A percentile compares a stretch with the other conserved stretches of the same genome.
phyloP scores from a whole-genome alignment of 306 rosid genomes.

The Prunus fruticosa region DNA sequence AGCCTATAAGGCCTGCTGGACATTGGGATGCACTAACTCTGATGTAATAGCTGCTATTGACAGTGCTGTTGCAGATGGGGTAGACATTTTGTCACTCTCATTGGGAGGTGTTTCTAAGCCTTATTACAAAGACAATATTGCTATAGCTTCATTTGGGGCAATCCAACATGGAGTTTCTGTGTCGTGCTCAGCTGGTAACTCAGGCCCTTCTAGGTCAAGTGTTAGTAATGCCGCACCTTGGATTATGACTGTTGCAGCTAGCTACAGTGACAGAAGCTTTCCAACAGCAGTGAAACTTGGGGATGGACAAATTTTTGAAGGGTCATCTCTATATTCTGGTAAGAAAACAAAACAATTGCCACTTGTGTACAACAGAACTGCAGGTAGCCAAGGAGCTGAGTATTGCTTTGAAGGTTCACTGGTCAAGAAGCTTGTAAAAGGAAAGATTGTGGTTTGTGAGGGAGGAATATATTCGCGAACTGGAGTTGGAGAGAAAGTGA shows the following conservation, averaged over 20 bases:
- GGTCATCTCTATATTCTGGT: constrained; percentile 55
- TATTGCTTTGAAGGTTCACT: constrained; percentile 46
- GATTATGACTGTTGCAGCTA: constrained; percentile 80
- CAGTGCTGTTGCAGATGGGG: constrained; percentile 66
- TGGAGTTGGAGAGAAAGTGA: constrained; percentile 59
- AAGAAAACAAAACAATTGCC: constrained; percentile 37
- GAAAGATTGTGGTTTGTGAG: constrained; percentile 67
- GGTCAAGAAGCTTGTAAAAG: constrained; percentile 36
- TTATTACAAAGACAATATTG: constrained; percentile 46
- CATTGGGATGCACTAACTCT: constrained; percentile 52
- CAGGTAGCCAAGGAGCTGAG: constrained; percentile 42
- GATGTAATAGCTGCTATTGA: constrained; percentile 68
- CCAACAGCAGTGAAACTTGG: constrained; percentile 65
- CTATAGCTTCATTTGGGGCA: constrained; percentile 71
- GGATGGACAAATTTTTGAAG: constrained; percentile 44
- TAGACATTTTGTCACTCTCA: constrained; percentile 67
- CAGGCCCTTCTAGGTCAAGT: constrained; percentile 54
- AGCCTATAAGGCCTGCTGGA: constrained; percentile 78
- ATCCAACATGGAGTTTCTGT: constrained; percentile 48
- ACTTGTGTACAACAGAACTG: constrained; percentile 50
- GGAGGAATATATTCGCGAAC: constrained; percentile 44
- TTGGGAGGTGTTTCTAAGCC: constrained; percentile 52
- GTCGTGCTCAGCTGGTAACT: constrained; percentile 75
- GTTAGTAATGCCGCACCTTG: constrained; percentile 65
- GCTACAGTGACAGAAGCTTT: constrained; percentile 64